A percentile compares a stretch with the other conserved stretches of the same genome.
Conservation (phyloP, 1,139 yeast genomes). For the Yamadazyma triangularis region DNA sequence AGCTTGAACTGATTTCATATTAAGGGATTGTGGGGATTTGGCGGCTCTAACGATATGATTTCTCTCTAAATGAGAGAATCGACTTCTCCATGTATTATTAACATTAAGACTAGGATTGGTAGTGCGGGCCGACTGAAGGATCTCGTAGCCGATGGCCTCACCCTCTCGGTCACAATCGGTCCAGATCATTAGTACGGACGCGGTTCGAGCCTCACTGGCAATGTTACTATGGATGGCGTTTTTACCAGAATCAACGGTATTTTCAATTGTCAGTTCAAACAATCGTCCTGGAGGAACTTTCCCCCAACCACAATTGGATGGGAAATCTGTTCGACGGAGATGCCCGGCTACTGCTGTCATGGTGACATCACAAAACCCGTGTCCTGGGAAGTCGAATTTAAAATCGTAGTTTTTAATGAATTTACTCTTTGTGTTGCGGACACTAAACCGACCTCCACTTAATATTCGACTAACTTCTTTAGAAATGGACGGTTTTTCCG, state of each 20-base stretch:
- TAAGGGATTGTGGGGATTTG: conserved; percentile 55
- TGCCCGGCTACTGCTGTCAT: conserved; percentile 95
- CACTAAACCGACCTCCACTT: conserved; percentile 61
- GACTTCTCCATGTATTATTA: conserved; percentile 62
- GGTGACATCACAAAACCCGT: conserved; percentile 71
- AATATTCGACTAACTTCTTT: conserved; percentile 74
- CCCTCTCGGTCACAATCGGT: conserved; percentile 99
- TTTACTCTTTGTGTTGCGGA: conserved; percentile 50
- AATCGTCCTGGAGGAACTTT: conserved; percentile 60
- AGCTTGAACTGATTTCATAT: conserved; percentile 72
- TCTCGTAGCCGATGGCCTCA: conserved; percentile 89
- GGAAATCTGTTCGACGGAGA: conserved; percentile 61
- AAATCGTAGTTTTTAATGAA: conserved; percentile 82
- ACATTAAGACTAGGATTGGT: conserved; percentile 47
- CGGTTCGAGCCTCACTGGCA: conserved; percentile 53
- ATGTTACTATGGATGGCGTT: conserved; percentile 44
- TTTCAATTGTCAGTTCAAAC: conserved; percentile 61
- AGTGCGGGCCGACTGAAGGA: conserved; percentile 60
- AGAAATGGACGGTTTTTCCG: conserved; percentile 95
- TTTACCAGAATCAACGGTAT: conserved; percentile 27
- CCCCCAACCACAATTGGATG: conserved; percentile 64
- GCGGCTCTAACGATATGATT: conserved; percentile 77
- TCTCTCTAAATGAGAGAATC: conserved; percentile 82
- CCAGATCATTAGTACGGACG: conserved; percentile 82
- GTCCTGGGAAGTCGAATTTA: conserved; percentile 52